Percentiles rank a stretch among this genome's conserved stretches.
Conservation (phyloP, 371 early-diverging fungal genomes). For the Funneliformis caledonium region DNA sequence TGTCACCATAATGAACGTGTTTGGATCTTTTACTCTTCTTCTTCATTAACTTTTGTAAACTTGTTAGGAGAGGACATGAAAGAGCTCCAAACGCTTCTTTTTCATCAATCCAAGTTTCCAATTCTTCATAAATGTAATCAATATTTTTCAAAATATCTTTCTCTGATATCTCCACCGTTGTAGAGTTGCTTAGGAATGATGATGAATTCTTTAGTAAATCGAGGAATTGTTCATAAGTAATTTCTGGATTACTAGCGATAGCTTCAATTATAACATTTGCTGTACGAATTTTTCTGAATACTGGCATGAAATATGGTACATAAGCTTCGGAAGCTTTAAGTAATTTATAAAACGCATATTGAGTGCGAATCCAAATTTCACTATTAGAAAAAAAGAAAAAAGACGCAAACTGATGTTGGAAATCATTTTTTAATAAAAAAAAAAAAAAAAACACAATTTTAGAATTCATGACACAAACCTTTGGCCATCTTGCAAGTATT, state of each 20-base stretch:
- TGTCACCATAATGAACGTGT: not conserved
- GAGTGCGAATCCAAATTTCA: slow-evolving; percentile 56
- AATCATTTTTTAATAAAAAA: not conserved
- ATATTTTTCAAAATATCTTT: slow-evolving; percentile 19
- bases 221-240: slow-evolving; percentile 45
- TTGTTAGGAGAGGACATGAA: not conserved
- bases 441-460: not conserved
- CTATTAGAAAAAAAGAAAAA: slow-evolving; percentile 32
- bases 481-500: slow-evolving; percentile 44
- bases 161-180: not conserved
- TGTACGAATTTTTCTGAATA: slow-evolving; percentile 50
- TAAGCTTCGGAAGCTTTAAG: slow-evolving; percentile 48
- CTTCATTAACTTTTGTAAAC: not conserved
- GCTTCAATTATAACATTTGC: slow-evolving; percentile 50
- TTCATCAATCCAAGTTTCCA: slow-evolving; percentile 13
- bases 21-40: not conserved
- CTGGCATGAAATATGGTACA: slow-evolving; percentile 43
- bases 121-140: not conserved
- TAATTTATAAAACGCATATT: slow-evolving; percentile 57
- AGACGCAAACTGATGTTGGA: not conserved
- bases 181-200: not conserved
- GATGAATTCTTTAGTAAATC: slow-evolving; percentile 44
- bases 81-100: slow-evolving; percentile 10
- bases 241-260: slow-evolving; percentile 36
- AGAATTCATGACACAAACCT: slow-evolving; percentile 22